Base-by-base conservation (phyloP, 139 green algal species). In the Edaphochlamys debaryana region DNA sequence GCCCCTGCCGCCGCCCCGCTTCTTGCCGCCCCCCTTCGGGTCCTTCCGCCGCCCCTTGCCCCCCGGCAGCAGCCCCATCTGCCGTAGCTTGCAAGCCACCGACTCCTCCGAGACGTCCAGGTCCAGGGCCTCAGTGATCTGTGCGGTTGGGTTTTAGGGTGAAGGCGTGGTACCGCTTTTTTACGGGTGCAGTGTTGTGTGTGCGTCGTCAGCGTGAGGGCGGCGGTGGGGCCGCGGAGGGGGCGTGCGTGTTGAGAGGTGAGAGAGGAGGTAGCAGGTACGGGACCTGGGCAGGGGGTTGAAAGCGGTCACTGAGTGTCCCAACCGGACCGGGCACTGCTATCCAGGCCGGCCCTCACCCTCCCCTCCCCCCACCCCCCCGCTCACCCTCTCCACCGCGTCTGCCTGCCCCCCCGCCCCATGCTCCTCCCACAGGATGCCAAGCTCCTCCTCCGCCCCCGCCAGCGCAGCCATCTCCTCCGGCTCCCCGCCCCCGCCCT, bases 1-100 rank as follows among this genome's bases (percentile, higher is more conserved):
- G 77, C 42, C 62, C 40, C 23, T n/a, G 38, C 25, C 62, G 40
- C 48, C 9, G 37, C 30, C 15, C 19, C 13, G 19, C 7, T 67
- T 52, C 20, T 45, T 36, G 34, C 22, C 38, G 23, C 58, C 42
- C 22, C 36, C 72, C 63, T 52, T 1, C 41, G 11, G 2, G 17
- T 30, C 40, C 30, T 32, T 19, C 6, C 54, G n/a, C n/a, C n/a
- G n/a, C n/a, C n/a, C 29, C 72, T 79, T 66, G 38, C 3, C 29
- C 63, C 25, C 58, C 78, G 74, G 60, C 36, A 87, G 15, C n/a
- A 87, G 69, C 15, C 69, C 69, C 84, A 88, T 70, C 3, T 36
- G 27, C 17, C 52, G 56, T 41, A 87, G 83, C 54, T 64, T 72
- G 25, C 3, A 13, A 1, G 30, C 27, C 54, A 83, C 66, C 2